Evolutionary conservation across 2,329 filamentous ascomycete species (phyloP).

Genomic region (Nemania sp.): DNA sequence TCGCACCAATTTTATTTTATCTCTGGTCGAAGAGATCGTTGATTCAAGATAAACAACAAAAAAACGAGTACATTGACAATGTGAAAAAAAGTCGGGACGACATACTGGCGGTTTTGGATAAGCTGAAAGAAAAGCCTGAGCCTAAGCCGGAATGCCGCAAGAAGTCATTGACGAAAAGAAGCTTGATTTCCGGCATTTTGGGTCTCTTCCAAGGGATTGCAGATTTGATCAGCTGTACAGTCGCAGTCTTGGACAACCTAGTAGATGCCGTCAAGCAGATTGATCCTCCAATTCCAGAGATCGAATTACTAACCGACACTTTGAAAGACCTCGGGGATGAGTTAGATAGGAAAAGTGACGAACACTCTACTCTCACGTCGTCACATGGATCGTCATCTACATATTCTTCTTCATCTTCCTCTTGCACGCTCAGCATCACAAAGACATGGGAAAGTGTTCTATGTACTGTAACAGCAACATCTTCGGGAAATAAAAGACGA

Average conservation of each 20-base stretch:
- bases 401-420: not conserved
- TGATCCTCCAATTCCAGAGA: not conserved
- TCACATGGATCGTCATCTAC: not conserved
- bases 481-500: not conserved
- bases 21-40: slow-evolving; percentile 3
- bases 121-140: not conserved
- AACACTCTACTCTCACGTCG: not conserved
- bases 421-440: not conserved
- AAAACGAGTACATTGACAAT: slow-evolving; percentile 8
- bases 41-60: slow-evolving; percentile 1
- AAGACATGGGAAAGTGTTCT: slow-evolving; percentile 4
- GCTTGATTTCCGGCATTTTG: slow-evolving; percentile 6
- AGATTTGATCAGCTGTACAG: slow-evolving; percentile 9
- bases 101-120: not conserved
- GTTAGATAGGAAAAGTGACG: not conserved
- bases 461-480: slow-evolving; percentile 3
- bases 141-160: slow-evolving; percentile 1
- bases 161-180: slow-evolving; percentile 3
- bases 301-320: slow-evolving; percentile 8
- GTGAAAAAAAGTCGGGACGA: slow-evolving; percentile 1
- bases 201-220: not conserved
- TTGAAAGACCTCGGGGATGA: slow-evolving; percentile 7
- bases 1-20: slow-evolving; percentile 1
- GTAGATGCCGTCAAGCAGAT: slow-evolving; percentile 1
- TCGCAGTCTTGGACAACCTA: slow-evolving; percentile 6